These are phyloP conservation scores for Niveomyces coronatus DNA, from an alignment of 2,329 filamentous ascomycete species.

Conservation along the genomic window DNA sequence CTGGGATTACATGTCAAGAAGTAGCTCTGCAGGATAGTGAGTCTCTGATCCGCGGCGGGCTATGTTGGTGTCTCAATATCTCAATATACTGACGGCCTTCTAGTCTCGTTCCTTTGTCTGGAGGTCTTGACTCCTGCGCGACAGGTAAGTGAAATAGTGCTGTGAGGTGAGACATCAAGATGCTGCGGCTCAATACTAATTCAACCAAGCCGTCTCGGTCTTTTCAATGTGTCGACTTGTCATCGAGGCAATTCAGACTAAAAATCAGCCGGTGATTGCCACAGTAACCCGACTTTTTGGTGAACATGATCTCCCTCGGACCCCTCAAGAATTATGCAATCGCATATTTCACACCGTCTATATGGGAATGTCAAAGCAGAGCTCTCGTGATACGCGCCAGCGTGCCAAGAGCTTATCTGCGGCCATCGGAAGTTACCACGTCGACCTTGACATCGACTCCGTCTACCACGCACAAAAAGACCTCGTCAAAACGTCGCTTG, in stretches of 20 bases:
- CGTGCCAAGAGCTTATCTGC: slow-evolving; percentile 51
- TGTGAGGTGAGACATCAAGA: too few species aligned
- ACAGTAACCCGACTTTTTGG: slow-evolving; percentile 18
- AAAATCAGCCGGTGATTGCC: slow-evolving; percentile 16
- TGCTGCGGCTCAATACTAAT: slow-evolving; percentile 13
- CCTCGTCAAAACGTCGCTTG: slow-evolving; percentile 46
- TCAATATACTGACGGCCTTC: too few species aligned
- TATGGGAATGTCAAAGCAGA: slow-evolving; percentile 60
- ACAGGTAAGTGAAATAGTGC: too few species aligned
- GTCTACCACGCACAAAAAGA: slow-evolving; percentile 50
- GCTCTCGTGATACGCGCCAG: slow-evolving; percentile 53
- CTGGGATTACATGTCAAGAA: slow-evolving; percentile 59
- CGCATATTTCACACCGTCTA: slow-evolving; percentile 31
- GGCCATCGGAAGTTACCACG: slow-evolving; percentile 61
- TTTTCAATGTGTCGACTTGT: slow-evolving; percentile 46
- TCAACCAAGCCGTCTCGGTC: too few species aligned
- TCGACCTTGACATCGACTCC: slow-evolving; percentile 63
- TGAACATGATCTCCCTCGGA: slow-evolving; percentile 36
- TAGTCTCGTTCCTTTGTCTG: slow-evolving; percentile 43
- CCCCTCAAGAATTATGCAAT: slow-evolving; percentile 45
- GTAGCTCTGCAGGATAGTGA: too few species aligned
- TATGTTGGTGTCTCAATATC: too few species aligned
- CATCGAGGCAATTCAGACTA: slow-evolving; percentile 35
- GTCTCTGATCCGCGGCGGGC: slow-evolving; percentile 33
- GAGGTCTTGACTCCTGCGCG: slow-evolving; percentile 49